These are phyloP conservation scores for Magnolia officinalis DNA, from an alignment of 164 flowering plant genomes.

Conservation along the genomic window DNA sequence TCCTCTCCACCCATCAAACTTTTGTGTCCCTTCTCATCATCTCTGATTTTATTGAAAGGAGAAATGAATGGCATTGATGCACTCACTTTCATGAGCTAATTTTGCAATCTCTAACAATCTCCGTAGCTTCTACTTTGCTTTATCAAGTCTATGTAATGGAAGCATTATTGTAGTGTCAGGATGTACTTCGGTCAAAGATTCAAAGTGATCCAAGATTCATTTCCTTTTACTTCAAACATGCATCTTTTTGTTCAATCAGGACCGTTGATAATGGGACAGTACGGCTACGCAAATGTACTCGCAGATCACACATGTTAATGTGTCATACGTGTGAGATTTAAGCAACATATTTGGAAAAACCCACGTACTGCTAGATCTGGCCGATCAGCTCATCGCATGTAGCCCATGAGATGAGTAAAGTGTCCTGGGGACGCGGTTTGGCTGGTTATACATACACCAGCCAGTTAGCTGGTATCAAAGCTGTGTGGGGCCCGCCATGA, in stretches of 20 bases:
- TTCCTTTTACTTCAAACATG: background rate
- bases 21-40: background rate
- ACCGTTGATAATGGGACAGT: background rate
- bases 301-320: background rate
- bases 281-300: too few relatives aligned
- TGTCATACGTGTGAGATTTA: background rate
- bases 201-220: background rate
- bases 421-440: too few relatives aligned
- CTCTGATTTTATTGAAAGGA: background rate
- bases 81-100: background rate
- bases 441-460: too few relatives aligned
- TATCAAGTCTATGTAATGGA: background rate
- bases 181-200: background rate
- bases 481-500: too few relatives aligned
- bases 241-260: conserved; percentile 2
- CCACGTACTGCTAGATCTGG: too few relatives aligned
- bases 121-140: background rate
- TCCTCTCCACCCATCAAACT: conserved; percentile 2
- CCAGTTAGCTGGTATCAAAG: too few relatives aligned
- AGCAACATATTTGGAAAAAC: too few relatives aligned
- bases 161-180: background rate
- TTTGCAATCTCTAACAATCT: conserved; percentile 1
- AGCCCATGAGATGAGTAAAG: too few relatives aligned
- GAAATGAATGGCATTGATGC: background rate
- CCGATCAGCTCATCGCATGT: background rate